Evolutionary conservation across 441 rosid species (phyloP).

Genomic region (Arabidopsis hybrid): DNA sequence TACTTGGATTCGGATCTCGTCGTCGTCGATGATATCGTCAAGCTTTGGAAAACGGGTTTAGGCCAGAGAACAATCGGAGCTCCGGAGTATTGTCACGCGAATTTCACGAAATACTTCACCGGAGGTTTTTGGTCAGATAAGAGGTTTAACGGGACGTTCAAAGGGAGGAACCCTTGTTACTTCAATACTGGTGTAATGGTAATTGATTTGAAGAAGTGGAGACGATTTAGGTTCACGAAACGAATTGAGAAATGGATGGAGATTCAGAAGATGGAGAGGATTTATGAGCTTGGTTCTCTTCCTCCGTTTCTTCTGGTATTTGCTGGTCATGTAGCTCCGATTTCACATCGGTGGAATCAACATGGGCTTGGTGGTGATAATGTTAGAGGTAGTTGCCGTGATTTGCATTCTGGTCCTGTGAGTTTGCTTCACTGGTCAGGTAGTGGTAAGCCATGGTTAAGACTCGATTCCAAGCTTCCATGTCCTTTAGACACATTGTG

Average conservation of each 20-base stretch:
- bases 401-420: conserved; percentile 78
- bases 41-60: conserved; percentile 64
- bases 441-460: conserved; percentile 82
- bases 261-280: conserved; percentile 74
- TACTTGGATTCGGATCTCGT: conserved; percentile 78
- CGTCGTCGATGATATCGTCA: conserved; percentile 71
- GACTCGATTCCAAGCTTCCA: conserved; percentile 67
- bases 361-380: conserved; percentile 87
- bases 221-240: conserved; percentile 63
- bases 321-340: conserved; percentile 77
- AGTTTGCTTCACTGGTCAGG: conserved; percentile 90
- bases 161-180: conserved; percentile 68
- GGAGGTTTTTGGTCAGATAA: conserved; percentile 58
- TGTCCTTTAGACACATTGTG: conserved; percentile 75
- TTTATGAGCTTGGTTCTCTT: conserved; percentile 80
- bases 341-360: conserved; percentile 85
- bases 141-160: conserved; percentile 53
- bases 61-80: conserved; percentile 82
- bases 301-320: conserved; percentile 79
- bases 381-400: conserved; percentile 75
- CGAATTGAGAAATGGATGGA: conserved; percentile 86
- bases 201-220: conserved; percentile 77
- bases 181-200: conserved; percentile 92
- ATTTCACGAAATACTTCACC: conserved; percentile 76
- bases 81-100: conserved; percentile 83